Percentiles rank a stretch among this genome's conserved stretches.
phyloP scores from a whole-genome alignment of 2,329 filamentous ascomycete species.

The Elsinoe fawcettii region DNA sequence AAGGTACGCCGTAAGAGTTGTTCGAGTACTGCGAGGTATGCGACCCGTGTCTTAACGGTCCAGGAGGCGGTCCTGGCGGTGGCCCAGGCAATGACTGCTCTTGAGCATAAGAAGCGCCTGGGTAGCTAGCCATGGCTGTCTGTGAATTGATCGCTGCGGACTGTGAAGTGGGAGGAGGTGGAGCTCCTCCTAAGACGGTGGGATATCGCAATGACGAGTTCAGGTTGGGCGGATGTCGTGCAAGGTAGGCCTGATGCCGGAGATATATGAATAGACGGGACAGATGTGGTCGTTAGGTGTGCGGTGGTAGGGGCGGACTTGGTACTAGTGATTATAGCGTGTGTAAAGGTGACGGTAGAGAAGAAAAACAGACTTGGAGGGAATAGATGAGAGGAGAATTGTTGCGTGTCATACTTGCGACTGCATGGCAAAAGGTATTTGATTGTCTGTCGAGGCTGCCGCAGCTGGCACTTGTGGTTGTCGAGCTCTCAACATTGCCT shows the following conservation, averaged over 20 bases:
- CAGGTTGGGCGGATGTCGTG: conserved; percentile 9
- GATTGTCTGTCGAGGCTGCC: conserved; percentile 9
- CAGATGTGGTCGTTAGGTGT: background rate
- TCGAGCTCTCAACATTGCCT: background rate
- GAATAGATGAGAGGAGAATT: background rate
- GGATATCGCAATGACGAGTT: conserved; percentile 16
- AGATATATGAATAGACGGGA: background rate
- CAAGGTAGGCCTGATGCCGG: background rate
- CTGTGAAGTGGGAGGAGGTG: conserved; percentile 8
- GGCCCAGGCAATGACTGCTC: conserved; percentile 8
- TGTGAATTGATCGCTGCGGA: conserved; percentile 7
- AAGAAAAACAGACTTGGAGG: background rate
- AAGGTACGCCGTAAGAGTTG: conserved; percentile 2
- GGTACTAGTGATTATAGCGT: background rate
- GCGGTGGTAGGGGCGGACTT: background rate
- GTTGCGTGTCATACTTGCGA: background rate
- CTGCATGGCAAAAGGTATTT: background rate
- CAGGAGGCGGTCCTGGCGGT: conserved; percentile 11
- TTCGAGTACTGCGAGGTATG: conserved; percentile 3
- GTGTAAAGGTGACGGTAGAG: background rate
- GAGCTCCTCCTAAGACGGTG: conserved; percentile 5
- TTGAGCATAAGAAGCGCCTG: background rate
- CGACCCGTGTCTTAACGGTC: background rate
- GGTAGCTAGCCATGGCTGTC: conserved; percentile 14
- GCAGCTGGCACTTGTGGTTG: background rate